These are phyloP conservation scores for Gilbertella persicaria DNA, from an alignment of 371 early-diverging fungal genomes.

Conservation along the genomic window DNA sequence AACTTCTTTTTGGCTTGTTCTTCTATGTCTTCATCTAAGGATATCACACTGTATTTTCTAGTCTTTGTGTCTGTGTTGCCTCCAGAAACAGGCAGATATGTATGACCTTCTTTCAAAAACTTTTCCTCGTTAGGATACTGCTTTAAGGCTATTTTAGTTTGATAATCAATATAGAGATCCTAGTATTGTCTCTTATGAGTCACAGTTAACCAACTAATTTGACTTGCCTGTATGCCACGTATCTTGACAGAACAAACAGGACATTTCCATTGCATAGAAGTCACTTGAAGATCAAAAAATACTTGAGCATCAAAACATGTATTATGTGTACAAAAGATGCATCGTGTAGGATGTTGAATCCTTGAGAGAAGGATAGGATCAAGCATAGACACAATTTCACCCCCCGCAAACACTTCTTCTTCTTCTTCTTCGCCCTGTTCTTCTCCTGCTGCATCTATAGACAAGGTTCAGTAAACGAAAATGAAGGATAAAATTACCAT, in stretches of 20 bases:
- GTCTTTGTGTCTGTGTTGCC: not conserved
- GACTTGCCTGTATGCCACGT: conserved; percentile 27
- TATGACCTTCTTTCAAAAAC: conserved; percentile 9
- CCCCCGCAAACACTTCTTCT: conserved; percentile 24
- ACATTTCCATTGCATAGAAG: conserved; percentile 26
- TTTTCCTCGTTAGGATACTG: conserved; percentile 23
- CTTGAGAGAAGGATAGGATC: conserved; percentile 37
- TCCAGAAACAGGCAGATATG: not conserved
- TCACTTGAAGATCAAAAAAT: conserved; percentile 22
- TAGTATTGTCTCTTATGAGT: no score
- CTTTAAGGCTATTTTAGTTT: conserved; percentile 13
- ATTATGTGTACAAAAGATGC: conserved; percentile 42
- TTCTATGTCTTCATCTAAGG: not conserved
- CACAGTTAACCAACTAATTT: not conserved
- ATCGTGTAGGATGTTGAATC: conserved; percentile 40
- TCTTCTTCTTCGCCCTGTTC: conserved; percentile 21
- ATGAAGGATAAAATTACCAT: conserved; percentile 7
- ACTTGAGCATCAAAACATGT: conserved; percentile 38
- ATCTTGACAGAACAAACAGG: conserved; percentile 29
- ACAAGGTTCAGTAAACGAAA: not conserved
- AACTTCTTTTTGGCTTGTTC: no score
- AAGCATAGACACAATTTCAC: conserved; percentile 32
- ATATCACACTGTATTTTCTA: not conserved
- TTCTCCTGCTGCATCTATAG: not conserved
- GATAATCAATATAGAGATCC: conserved; percentile 31